phyloP scores from a whole-genome alignment of 139 green algal genomes.

The Chlorella sp. region DNA sequence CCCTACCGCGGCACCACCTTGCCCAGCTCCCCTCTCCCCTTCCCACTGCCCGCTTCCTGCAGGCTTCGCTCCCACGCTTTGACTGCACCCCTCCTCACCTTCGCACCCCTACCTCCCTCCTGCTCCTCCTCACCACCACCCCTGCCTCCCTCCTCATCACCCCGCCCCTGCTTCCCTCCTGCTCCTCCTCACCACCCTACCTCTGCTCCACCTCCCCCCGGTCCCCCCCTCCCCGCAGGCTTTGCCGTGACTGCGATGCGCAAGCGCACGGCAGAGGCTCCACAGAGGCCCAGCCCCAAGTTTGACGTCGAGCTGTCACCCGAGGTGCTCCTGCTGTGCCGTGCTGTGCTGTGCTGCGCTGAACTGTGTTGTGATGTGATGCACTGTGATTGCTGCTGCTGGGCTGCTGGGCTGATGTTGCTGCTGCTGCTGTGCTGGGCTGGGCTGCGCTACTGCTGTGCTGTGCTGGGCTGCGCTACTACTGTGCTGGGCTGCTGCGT shows the following conservation, averaged over 20 bases:
- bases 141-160: not conserved
- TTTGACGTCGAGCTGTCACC: slow-evolving; percentile 33
- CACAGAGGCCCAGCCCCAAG: slow-evolving; percentile 27
- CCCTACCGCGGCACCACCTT: too few species aligned
- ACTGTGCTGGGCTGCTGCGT: not conserved
- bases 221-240: not conserved
- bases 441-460: too few species aligned
- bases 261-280: slow-evolving; percentile 37
- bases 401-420: not conserved
- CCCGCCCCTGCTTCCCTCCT: not conserved
- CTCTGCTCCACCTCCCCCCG: not conserved
- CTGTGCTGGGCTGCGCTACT: too few species aligned
- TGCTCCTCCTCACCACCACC: not conserved
- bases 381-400: too few species aligned
- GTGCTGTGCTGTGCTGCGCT: not conserved
- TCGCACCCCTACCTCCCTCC: too few species aligned
- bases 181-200: not conserved
- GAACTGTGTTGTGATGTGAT: too few species aligned
- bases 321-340: not conserved
- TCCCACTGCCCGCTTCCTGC: too few species aligned
- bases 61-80: too few species aligned
- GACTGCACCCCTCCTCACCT: too few species aligned
- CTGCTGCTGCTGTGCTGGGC: not conserved
- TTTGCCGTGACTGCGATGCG: slow-evolving; percentile 37
- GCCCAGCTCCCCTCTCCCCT: too few species aligned